Evolutionary conservation across 805 yeast species (phyloP).

Genomic region (Hagleromyces aurorensis): DNA sequence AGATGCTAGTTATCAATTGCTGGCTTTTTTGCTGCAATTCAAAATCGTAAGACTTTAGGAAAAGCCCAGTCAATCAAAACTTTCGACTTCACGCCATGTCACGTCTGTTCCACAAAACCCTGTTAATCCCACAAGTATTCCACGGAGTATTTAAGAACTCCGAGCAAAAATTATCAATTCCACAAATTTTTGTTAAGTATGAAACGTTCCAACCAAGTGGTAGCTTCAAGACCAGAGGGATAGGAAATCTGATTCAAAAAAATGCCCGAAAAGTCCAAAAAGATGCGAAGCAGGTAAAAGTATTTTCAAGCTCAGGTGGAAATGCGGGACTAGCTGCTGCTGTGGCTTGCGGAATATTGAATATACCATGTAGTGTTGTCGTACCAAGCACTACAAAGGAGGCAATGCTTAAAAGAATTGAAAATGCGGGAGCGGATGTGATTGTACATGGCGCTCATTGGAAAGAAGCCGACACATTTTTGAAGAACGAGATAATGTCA

Average conservation of each 20-base stretch:
- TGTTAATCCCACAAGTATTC: conserved; percentile 7
- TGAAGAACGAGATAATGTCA: conserved; percentile 26
- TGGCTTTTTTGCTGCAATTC: too few species aligned
- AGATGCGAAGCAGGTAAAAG: conserved; percentile 27
- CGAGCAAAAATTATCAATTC: too few species aligned
- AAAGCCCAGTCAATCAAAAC: too few species aligned
- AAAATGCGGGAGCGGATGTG: conserved; percentile 41
- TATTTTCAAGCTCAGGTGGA: conserved; percentile 47
- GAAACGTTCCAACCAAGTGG: conserved; percentile 48
- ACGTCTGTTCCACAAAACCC: too few species aligned
- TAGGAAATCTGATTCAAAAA: conserved; percentile 37
- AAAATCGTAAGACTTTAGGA: too few species aligned
- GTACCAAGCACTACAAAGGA: conserved; percentile 43
- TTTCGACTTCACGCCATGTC: too few species aligned
- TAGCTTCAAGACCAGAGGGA: conserved; percentile 47
- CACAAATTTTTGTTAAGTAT: conserved; percentile 37
- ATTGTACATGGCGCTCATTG: conserved; percentile 38
- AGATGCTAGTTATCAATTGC: too few species aligned
- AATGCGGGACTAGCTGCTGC: conserved; percentile 46
- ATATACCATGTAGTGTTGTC: conserved; percentile 47
- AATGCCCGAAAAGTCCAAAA: conserved; percentile 25
- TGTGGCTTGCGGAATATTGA: conserved; percentile 26
- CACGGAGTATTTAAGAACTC: background rate
- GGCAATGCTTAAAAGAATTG: conserved; percentile 38
- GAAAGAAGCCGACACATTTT: conserved; percentile 42